Evolutionary conservation across 352 stramenopile genomes (phyloP).

Genomic region (Pythium phragmiticola): DNA sequence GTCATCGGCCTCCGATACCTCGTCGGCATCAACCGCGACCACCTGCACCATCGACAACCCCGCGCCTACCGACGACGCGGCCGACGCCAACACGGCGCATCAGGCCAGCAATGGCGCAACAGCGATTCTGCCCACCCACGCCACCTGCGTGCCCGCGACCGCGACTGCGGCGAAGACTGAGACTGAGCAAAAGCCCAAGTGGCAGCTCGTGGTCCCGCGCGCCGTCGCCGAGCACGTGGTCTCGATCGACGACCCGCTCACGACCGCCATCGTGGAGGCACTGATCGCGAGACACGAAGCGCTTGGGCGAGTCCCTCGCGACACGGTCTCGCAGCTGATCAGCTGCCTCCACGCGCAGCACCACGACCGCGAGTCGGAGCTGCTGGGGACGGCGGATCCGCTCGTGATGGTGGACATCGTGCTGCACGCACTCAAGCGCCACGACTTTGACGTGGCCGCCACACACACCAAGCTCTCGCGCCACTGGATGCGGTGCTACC

Average conservation of each 20-base stretch:
- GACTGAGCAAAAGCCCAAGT: background rate
- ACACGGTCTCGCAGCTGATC: conserved; percentile 4
- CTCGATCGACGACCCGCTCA: background rate
- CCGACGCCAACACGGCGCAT: background rate
- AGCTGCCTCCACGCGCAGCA: background rate
- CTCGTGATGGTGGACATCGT: background rate
- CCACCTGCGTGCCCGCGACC: background rate
- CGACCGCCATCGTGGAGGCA: background rate
- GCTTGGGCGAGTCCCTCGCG: background rate
- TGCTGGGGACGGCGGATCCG: no score
- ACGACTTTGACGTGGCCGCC: background rate
- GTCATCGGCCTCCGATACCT: no score
- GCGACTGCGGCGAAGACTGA: no score
- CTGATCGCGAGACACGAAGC: background rate
- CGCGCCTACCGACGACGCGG: background rate
- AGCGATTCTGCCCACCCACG: background rate
- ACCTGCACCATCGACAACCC: background rate
- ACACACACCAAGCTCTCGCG: background rate
- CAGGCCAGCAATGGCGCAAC: no score
- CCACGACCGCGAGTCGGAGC: background rate
- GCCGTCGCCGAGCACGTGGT: background rate
- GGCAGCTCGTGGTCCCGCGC: background rate
- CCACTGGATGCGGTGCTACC: background rate
- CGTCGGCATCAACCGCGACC: no score
- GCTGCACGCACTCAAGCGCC: background rate